Percentiles rank a stretch among this genome's conserved stretches.
Conservation (phyloP, 148 eudicot species). For the Simmondsia chinensis region DNA sequence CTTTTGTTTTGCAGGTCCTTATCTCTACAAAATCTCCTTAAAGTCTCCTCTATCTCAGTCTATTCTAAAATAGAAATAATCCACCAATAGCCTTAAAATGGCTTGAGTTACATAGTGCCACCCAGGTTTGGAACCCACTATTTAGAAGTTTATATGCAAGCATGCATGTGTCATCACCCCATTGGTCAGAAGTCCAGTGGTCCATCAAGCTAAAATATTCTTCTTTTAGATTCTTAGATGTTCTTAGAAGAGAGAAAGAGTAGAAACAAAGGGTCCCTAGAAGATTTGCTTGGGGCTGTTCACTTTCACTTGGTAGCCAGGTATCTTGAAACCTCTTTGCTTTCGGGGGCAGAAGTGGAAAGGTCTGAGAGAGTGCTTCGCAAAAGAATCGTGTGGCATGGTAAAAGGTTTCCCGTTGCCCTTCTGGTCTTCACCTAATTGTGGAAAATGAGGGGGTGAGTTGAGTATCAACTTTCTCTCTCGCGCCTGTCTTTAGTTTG, state of each 20-base stretch:
- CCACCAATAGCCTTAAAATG: neutral
- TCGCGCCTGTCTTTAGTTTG: no score
- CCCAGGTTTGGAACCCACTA: slow-evolving; percentile 2
- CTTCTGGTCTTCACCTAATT: neutral
- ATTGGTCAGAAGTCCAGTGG: neutral
- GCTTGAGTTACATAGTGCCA: neutral
- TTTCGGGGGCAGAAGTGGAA: slow-evolving; percentile 5
- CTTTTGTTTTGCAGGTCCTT: slow-evolving; percentile 1
- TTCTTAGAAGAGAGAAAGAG: slow-evolving; percentile 6
- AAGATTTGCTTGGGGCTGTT: slow-evolving; percentile 1
- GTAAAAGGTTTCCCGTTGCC: slow-evolving; percentile 7
- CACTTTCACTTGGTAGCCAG: slow-evolving; percentile 9
- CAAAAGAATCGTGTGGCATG: slow-evolving; percentile 5
- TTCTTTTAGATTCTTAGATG: neutral
- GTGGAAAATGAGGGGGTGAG: neutral
- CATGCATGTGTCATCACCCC: slow-evolving; percentile 2
- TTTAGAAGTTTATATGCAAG: slow-evolving; percentile 2
- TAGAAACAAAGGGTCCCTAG: slow-evolving; percentile 7
- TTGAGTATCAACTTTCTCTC: no score
- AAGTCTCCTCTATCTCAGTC: no score
- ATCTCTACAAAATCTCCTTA: slow-evolving; percentile 2
- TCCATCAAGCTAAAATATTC: neutral
- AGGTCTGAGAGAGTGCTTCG: slow-evolving; percentile 4
- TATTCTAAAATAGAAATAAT: neutral
- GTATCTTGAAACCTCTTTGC: slow-evolving; percentile 3